Evolutionary conservation across 495 filamentous ascomycete species (phyloP).

Genomic region (Trichoderma asperelloides): DNA sequence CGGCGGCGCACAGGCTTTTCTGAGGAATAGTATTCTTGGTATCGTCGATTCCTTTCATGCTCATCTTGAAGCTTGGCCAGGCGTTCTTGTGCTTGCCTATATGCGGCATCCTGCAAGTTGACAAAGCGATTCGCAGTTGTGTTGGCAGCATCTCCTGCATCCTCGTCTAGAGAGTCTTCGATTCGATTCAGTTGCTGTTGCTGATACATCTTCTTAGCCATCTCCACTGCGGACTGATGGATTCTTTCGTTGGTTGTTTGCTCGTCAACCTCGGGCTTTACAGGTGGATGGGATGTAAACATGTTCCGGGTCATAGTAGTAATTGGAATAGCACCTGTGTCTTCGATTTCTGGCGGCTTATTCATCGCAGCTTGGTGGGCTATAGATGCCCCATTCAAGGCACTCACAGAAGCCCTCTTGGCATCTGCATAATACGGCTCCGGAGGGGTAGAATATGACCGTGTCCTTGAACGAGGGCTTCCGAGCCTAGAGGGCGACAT

Average conservation of each 20-base stretch:
- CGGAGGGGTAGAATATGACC: constrained; percentile 58
- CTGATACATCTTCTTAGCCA: constrained; percentile 80
- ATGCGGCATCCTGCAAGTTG: constrained; percentile 72
- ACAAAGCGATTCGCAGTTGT: constrained; percentile 33
- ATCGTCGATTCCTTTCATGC: constrained; percentile 43
- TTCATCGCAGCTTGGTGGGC: constrained; percentile 38
- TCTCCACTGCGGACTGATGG: constrained; percentile 72
- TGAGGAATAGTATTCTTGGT: constrained; percentile 67
- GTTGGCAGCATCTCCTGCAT: constrained; percentile 21
- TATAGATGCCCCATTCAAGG: constrained; percentile 55
- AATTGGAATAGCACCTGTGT: constrained; percentile 33
- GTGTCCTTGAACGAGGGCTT: constrained; percentile 38
- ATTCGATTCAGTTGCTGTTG: constrained; percentile 47
- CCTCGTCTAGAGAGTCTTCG: constrained; percentile 21
- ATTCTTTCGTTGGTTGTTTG: constrained; percentile 59
- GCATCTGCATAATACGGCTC: background rate
- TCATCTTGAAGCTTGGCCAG: constrained; percentile 72
- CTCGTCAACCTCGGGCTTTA: constrained; percentile 64
- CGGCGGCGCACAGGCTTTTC: constrained; percentile 32
- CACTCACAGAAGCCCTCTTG: constrained; percentile 28
- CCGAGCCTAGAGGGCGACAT: constrained; percentile 27
- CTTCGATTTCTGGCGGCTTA: constrained; percentile 19
- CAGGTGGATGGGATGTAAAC: constrained; percentile 67
- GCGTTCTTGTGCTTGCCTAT: constrained; percentile 74
- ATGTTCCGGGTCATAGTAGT: constrained; percentile 51